A percentile compares a stretch with the other conserved stretches of the same genome.
These are phyloP conservation scores for Fusarium sacchari DNA, from an alignment of 2,329 filamentous ascomycete genomes.

Conservation along the genomic window DNA sequence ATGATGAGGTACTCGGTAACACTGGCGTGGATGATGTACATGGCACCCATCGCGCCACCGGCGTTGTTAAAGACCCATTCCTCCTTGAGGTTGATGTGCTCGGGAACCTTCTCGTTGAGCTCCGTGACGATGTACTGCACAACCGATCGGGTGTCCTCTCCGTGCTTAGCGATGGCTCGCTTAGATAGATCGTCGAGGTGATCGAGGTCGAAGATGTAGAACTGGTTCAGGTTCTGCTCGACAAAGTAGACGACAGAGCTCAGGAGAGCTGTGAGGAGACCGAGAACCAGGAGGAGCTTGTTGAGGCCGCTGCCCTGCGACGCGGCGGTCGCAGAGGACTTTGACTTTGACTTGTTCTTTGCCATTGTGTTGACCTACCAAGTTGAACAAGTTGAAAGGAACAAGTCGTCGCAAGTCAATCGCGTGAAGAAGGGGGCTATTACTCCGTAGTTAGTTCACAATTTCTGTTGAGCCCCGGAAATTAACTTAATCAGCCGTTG, in stretches of 20 bases:
- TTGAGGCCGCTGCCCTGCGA: slow-evolving; percentile 43
- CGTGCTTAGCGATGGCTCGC: slow-evolving; percentile 73
- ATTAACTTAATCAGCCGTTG: slow-evolving; percentile 25
- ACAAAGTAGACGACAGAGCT: slow-evolving; percentile 64
- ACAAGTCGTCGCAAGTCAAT: not conserved
- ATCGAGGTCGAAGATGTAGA: slow-evolving; percentile 80
- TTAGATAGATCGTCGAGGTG: slow-evolving; percentile 75
- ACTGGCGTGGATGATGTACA: slow-evolving; percentile 92
- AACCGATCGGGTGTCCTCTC: slow-evolving; percentile 77
- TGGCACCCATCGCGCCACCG: slow-evolving; percentile 89
- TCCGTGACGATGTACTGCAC: slow-evolving; percentile 76
- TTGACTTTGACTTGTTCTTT: slow-evolving; percentile 34
- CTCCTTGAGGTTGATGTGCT: slow-evolving; percentile 74
- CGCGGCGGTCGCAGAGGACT: slow-evolving; percentile 30
- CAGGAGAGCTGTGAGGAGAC: slow-evolving; percentile 64
- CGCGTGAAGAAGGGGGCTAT: slow-evolving; percentile 1
- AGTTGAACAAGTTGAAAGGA: not conserved
- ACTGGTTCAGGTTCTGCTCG: slow-evolving; percentile 67
- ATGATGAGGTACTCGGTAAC: slow-evolving; percentile 92
- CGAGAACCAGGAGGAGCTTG: slow-evolving; percentile 60
- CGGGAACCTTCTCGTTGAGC: slow-evolving; percentile 62
- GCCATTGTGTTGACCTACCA: slow-evolving; percentile 22
- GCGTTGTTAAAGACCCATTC: slow-evolving; percentile 95
- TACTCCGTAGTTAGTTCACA: not conserved
- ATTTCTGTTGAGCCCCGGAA: slow-evolving; percentile 33